Percentiles rank a stretch among this genome's conserved stretches.
phyloP scores from a whole-genome alignment of 2,329 filamentous ascomycete species.

The Dactylellina drechsleri region DNA sequence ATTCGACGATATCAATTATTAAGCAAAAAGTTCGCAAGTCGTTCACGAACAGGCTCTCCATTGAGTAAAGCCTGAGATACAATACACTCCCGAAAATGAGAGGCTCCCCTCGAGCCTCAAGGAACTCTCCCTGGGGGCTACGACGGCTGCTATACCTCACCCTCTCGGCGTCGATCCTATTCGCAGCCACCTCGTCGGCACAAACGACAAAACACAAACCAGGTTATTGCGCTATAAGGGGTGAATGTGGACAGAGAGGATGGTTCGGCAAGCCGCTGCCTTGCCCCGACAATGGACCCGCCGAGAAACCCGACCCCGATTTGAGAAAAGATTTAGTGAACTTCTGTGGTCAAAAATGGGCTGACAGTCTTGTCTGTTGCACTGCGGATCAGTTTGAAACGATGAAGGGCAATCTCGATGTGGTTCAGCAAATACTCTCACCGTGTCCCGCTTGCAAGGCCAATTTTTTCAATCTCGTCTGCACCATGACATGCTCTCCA shows the following conservation, averaged over 20 bases:
- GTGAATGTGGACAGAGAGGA: conserved; percentile 83
- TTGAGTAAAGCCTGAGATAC: background rate
- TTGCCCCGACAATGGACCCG: conserved; percentile 88
- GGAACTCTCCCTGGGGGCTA: conserved; percentile 54
- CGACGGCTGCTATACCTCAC: conserved; percentile 41
- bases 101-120: conserved; percentile 47
- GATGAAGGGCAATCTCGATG: conserved; percentile 83
- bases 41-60: background rate
- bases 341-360: conserved; percentile 89
- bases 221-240: conserved; percentile 58
- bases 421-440: conserved; percentile 86
- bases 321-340: conserved; percentile 81
- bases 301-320: conserved; percentile 76
- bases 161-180: conserved; percentile 23
- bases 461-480: conserved; percentile 99
- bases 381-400: conserved; percentile 80
- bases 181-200: conserved; percentile 33
- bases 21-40: no score
- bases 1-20: background rate
- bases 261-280: conserved; percentile 91
- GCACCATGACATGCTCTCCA: conserved; percentile 96
- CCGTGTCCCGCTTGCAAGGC: conserved; percentile 96
- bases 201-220: conserved; percentile 57
- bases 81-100: conserved; percentile 44
- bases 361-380: conserved; percentile 84